Conservation (phyloP, 129 eudicot species). For the Daucus carota region DH1_v3.0 NC_030385.2:7474001-7474500, state of each 20-base stretch:
- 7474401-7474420: constrained; percentile 74
- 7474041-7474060: constrained; percentile 85
- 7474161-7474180: constrained; percentile 72
- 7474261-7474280: constrained; percentile 67
- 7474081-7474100: constrained; percentile 75
- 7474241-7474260: constrained; percentile 80
- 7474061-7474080: constrained; percentile 77
- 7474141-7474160: constrained; percentile 83
- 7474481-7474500: constrained; percentile 63
- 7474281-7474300: constrained; percentile 65
- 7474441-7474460: constrained; percentile 73
- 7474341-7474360: constrained; percentile 50
- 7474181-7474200: constrained; percentile 68
- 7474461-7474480: constrained; percentile 67
- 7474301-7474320: constrained; percentile 57
- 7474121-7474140: constrained; percentile 79
- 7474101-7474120: constrained; percentile 80
- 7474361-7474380: constrained; percentile 59
- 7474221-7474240: constrained; percentile 79
- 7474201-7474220: constrained; percentile 65
- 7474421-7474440: constrained; percentile 64
- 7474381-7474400: constrained; percentile 73
- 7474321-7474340: constrained; percentile 80
- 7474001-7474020: not conserved
- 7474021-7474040: constrained; percentile 30